Percentiles rank a stretch among this genome's conserved stretches.
Evolutionary conservation across 768 basidiomycete species (phyloP).

Genomic region (Multifurca ochricompacta): DNA sequence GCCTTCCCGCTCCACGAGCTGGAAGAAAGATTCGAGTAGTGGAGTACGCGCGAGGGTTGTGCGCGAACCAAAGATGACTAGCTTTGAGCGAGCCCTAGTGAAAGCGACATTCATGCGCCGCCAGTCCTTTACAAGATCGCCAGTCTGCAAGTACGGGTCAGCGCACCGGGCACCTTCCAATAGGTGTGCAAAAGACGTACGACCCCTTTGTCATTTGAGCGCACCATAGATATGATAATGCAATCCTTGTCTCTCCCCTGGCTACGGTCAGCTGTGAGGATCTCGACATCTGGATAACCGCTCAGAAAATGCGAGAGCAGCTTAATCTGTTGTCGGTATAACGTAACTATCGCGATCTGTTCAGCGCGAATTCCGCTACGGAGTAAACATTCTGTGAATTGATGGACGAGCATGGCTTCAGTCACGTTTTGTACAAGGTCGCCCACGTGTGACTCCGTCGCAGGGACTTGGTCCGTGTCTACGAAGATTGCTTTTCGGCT

Average conservation of each 20-base stretch:
- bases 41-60: conserved; percentile 58
- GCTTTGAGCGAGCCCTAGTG: conserved; percentile 84
- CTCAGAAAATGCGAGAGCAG: conserved; percentile 61
- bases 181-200: conserved; percentile 39
- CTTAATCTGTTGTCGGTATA: conserved; percentile 96
- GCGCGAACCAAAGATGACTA: conserved; percentile 85
- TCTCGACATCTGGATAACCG: conserved; percentile 55
- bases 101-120: conserved; percentile 94
- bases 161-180: too few relatives aligned
- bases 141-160: conserved; percentile 45
- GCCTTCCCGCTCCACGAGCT: conserved; percentile 55
- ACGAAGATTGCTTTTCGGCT: conserved; percentile 88
- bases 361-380: conserved; percentile 53
- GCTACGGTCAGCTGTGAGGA: conserved; percentile 87
- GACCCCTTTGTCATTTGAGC: conserved; percentile 70
- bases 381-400: conserved; percentile 62
- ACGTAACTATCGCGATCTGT: conserved; percentile 82
- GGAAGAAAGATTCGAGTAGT: conserved; percentile 68
- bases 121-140: conserved; percentile 94
- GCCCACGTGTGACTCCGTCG: conserved; percentile 71
- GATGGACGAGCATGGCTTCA: conserved; percentile 63
- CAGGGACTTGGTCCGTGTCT: conserved; percentile 83
- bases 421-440: conserved; percentile 84
- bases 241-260: conserved; percentile 96
- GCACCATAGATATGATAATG: conserved; percentile 86